Percentiles rank a stretch among this genome's conserved stretches.
These are phyloP conservation scores for California macrophylla DNA, from an alignment of 441 rosid genomes.

Conservation along the genomic window DNA sequence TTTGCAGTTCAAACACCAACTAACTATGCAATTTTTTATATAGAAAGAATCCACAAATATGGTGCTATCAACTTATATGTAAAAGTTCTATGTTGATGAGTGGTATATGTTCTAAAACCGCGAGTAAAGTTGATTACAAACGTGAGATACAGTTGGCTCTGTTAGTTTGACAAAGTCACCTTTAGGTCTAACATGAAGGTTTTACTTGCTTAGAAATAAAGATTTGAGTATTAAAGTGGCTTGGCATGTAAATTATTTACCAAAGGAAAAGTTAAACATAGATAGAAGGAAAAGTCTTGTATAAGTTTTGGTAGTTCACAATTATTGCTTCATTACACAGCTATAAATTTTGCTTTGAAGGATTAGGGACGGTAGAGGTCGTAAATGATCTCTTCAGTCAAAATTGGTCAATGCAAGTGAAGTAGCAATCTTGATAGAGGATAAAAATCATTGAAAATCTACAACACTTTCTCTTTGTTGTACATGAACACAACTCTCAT, in stretches of 20 bases:
- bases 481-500: not conserved
- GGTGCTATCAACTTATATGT: not conserved
- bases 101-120: not conserved
- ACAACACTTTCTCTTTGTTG: not conserved
- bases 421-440: not conserved
- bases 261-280: not conserved
- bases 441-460: not conserved
- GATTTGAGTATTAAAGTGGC: not conserved
- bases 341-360: not conserved
- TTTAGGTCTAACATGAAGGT: not conserved
- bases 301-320: not conserved
- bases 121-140: not conserved
- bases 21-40: not conserved
- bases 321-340: not conserved
- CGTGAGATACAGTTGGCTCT: not conserved
- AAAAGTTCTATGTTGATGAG: not conserved
- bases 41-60: not conserved
- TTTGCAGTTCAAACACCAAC: not conserved
- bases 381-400: not conserved
- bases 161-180: not conserved
- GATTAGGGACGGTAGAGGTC: not conserved
- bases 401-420: not conserved
- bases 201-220: not conserved
- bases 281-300: no score
- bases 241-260: not conserved